A percentile compares a stretch with the other conserved stretches of the same genome.
phyloP scores from a whole-genome alignment of 768 basidiomycete species.

The Hygrophorus pudorinus region DNA sequence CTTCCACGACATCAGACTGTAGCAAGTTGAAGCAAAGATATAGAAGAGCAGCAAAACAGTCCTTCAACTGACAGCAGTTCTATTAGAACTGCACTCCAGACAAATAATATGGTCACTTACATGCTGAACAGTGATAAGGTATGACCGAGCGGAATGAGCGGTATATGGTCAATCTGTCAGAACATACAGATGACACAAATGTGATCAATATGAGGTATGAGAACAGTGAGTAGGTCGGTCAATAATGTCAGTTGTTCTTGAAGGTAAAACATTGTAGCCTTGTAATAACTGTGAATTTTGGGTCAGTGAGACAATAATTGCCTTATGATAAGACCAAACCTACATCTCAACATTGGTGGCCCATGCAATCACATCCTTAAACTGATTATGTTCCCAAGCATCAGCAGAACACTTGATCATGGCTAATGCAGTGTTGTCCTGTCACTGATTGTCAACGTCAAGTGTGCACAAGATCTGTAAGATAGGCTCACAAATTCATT shows the following conservation, averaged over 20 bases:
- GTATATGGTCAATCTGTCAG: too few species aligned
- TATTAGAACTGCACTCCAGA: background rate
- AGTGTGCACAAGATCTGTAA: background rate
- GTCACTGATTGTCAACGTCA: conserved; percentile 5
- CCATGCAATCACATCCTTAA: conserved; percentile 96
- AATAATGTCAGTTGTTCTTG: conserved; percentile 87
- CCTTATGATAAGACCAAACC: conserved; percentile 11
- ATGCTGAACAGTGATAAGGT: too few species aligned
- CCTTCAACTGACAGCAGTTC: conserved; percentile 61
- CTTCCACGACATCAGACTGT: conserved; percentile 85
- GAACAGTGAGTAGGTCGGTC: too few species aligned
- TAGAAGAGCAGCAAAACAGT: conserved; percentile 86
- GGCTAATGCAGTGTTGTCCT: conserved; percentile 95
- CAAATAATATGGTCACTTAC: background rate
- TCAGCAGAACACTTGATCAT: conserved; percentile 98
- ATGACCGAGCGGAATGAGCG: too few species aligned
- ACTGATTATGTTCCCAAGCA: conserved; percentile 99
- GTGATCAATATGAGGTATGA: conserved; percentile 94
- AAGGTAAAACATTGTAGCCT: conserved; percentile 90
- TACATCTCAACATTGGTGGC: conserved; percentile 97
- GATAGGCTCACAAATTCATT: conserved; percentile 70
- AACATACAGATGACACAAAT: conserved; percentile 93
- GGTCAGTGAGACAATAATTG: conserved; percentile 6
- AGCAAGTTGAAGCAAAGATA: conserved; percentile 95
- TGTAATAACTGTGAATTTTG: conserved; percentile 66